Evolutionary conservation across 2,329 filamentous ascomycete species (phyloP).

Genomic region (Albifimbria verrucaria): DNA sequence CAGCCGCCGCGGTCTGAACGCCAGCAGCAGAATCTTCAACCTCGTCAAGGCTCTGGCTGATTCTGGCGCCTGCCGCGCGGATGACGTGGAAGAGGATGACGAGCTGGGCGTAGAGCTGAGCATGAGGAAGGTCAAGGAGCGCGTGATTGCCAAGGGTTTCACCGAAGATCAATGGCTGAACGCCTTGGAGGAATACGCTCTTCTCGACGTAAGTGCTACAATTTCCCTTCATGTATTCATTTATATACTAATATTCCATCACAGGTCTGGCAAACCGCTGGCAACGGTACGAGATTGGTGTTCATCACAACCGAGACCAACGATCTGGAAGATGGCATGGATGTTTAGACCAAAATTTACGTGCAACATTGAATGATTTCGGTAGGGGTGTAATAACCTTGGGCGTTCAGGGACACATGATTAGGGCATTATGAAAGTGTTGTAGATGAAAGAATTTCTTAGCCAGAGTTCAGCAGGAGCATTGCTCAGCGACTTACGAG

Average conservation of each 20-base stretch:
- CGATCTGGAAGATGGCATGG: slow-evolving; percentile 45
- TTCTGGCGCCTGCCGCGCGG: slow-evolving; percentile 78
- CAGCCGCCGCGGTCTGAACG: slow-evolving; percentile 66
- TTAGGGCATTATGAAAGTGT: slow-evolving; percentile 11
- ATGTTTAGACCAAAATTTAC: slow-evolving; percentile 20
- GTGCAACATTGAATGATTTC: not conserved
- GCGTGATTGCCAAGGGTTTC: slow-evolving; percentile 94
- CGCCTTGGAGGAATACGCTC: slow-evolving; percentile 85
- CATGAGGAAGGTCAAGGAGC: slow-evolving; percentile 82
- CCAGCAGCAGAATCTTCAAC: slow-evolving; percentile 90
- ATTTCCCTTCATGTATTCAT: not conserved
- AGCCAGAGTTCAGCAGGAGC: not conserved
- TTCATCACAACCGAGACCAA: slow-evolving; percentile 63
- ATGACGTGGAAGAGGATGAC: slow-evolving; percentile 55
- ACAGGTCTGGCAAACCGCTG: slow-evolving; percentile 76
- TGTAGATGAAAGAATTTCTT: not conserved
- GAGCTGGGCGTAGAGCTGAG: slow-evolving; percentile 66
- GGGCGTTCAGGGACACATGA: slow-evolving; percentile 20
- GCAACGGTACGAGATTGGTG: slow-evolving; percentile 65
- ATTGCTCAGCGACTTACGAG: not conserved
- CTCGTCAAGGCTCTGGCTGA: slow-evolving; percentile 87
- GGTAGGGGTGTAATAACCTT: slow-evolving; percentile 16
- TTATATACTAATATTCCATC: slow-evolving; percentile 31
- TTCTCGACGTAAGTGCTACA: slow-evolving; percentile 73
- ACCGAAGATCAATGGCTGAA: slow-evolving; percentile 88